Conservation (phyloP, 495 filamentous ascomycete species). For the Penicillium egyptiacum region DNA sequence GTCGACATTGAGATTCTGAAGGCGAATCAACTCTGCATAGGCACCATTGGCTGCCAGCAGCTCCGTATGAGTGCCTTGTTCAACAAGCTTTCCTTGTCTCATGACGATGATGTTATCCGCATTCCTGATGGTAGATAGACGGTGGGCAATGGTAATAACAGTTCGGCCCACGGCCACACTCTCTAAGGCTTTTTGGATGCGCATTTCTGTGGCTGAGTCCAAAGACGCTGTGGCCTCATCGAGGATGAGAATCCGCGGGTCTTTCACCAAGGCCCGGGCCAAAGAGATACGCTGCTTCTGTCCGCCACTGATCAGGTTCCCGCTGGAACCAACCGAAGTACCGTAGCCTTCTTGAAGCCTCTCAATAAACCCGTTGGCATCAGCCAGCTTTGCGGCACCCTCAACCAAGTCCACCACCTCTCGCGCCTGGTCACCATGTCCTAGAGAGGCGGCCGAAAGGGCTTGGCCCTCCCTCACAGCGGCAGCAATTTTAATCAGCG, state of each 20-base stretch:
- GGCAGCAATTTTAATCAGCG: slow-evolving; percentile 28
- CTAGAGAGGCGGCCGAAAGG: slow-evolving; percentile 22
- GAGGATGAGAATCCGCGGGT: slow-evolving; percentile 72
- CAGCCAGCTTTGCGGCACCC: slow-evolving; percentile 37
- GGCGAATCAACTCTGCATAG: slow-evolving; percentile 42
- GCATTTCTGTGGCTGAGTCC: slow-evolving; percentile 49
- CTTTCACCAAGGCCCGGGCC: slow-evolving; percentile 68
- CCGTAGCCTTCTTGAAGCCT: slow-evolving; percentile 47
- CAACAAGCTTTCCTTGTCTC: slow-evolving; percentile 51
- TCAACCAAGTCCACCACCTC: slow-evolving; percentile 37
- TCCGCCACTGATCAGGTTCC: slow-evolving; percentile 56
- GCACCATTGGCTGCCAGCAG: slow-evolving; percentile 35
- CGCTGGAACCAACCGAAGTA: slow-evolving; percentile 53
- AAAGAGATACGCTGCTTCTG: slow-evolving; percentile 65
- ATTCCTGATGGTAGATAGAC: slow-evolving; percentile 45
- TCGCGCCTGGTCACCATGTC: slow-evolving; percentile 21
- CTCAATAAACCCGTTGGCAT: slow-evolving; percentile 41
- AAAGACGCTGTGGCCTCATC: slow-evolving; percentile 73
- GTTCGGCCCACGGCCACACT: slow-evolving; percentile 41
- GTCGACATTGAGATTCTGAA: slow-evolving; percentile 31
- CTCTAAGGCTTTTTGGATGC: slow-evolving; percentile 47
- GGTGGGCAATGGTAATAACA: slow-evolving; percentile 43
- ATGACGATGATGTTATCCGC: slow-evolving; percentile 66
- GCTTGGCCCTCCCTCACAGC: slow-evolving; percentile 32
- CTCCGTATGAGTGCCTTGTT: slow-evolving; percentile 50